phyloP scores from a whole-genome alignment of 208 protist genomes.

The Porcisia hertigi region DNA sequence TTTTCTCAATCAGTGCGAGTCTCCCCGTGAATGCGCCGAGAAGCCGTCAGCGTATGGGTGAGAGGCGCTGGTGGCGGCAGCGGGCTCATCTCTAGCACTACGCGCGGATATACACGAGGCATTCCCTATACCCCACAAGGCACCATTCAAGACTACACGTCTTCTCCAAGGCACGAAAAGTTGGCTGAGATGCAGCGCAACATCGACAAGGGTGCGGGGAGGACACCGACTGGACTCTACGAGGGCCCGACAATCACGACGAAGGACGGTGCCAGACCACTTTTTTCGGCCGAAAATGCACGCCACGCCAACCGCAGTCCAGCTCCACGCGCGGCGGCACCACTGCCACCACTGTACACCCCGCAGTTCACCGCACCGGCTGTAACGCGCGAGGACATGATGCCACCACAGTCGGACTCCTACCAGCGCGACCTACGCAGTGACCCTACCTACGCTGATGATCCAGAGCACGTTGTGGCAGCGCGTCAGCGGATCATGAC shows the following conservation, averaged over 20 bases:
- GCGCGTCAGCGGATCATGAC: constrained; percentile 51
- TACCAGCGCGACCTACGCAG: constrained; percentile 49
- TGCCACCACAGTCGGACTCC: constrained; percentile 20
- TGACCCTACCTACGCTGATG: constrained; percentile 40
- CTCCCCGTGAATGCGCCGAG: background rate
- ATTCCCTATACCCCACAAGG: constrained; percentile 65
- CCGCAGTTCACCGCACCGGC: constrained; percentile 10
- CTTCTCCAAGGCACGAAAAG: constrained; percentile 46
- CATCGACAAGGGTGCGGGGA: constrained; percentile 41
- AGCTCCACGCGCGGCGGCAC: background rate
- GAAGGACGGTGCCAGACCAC: constrained; percentile 32
- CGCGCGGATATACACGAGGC: constrained; percentile 43
- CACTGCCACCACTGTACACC: constrained; percentile 4
- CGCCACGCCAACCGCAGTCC: constrained; percentile 16
- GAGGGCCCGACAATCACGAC: constrained; percentile 58
- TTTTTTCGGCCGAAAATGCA: constrained; percentile 20
- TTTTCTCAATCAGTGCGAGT: no score
- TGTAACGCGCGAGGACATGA: constrained; percentile 8
- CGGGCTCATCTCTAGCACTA: background rate
- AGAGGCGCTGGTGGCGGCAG: background rate
- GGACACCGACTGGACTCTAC: constrained; percentile 43
- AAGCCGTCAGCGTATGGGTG: background rate
- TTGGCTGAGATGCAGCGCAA: constrained; percentile 63
- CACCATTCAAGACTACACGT: constrained; percentile 72
- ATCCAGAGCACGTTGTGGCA: constrained; percentile 49